A percentile compares a stretch with the other conserved stretches of the same genome.
These are phyloP conservation scores for Geosiphon pyriformis DNA, from an alignment of 192 early-diverging fungal genomes.

Conservation along the genomic window DNA sequence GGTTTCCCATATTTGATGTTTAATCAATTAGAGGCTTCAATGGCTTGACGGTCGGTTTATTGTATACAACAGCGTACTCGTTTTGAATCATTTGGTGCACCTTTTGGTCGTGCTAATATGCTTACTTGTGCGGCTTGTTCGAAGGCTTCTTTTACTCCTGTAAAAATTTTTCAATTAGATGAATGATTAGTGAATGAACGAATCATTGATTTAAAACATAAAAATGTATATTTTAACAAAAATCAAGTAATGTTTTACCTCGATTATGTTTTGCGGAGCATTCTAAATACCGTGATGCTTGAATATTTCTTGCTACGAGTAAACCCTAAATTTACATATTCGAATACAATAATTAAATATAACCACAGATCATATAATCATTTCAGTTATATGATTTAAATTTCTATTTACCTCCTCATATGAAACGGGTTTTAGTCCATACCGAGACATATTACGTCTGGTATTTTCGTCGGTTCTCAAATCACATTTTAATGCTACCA, in stretches of 20 bases:
- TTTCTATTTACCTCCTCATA: slow-evolving; percentile 52
- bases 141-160: slow-evolving; percentile 85
- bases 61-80: too few relatives aligned
- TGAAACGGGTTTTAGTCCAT: slow-evolving; percentile 66
- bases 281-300: slow-evolving; percentile 83
- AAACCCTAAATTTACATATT: slow-evolving; percentile 47
- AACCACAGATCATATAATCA: not conserved
- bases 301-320: slow-evolving; percentile 75
- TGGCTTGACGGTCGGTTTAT: too few relatives aligned
- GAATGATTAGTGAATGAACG: not conserved
- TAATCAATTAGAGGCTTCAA: too few relatives aligned
- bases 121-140: slow-evolving; percentile 81
- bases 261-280: slow-evolving; percentile 68
- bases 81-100: not conserved
- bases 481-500: slow-evolving; percentile 88
- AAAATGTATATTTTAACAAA: not conserved
- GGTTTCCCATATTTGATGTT: too few relatives aligned
- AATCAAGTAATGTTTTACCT: slow-evolving; percentile 13
- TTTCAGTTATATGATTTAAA: not conserved
- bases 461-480: slow-evolving; percentile 71
- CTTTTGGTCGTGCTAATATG: slow-evolving; percentile 40
- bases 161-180: slow-evolving; percentile 32
- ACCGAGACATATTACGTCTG: slow-evolving; percentile 67
- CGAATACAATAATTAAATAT: not conserved
- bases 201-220: not conserved